Conservation (phyloP, 805 yeast species). For the Debaryomyces prosopidis region DNA sequence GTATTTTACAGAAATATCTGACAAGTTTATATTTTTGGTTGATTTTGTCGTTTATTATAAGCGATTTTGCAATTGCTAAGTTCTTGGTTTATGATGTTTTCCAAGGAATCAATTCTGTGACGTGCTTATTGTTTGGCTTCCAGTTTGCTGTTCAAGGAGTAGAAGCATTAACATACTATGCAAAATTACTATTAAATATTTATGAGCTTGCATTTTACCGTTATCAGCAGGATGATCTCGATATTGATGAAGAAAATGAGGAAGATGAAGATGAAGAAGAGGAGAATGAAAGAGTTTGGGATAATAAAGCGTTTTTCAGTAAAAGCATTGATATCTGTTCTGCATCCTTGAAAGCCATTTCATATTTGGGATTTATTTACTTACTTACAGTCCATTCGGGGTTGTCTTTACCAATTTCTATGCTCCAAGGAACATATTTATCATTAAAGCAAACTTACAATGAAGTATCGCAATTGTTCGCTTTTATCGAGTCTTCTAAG, state of each 20-base stretch:
- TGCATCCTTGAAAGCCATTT: slow-evolving; percentile 35
- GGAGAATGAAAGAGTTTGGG: slow-evolving; percentile 70
- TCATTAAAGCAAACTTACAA: slow-evolving; percentile 29
- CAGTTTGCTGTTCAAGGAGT: slow-evolving; percentile 69
- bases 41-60: slow-evolving; percentile 40
- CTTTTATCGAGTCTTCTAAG: slow-evolving; percentile 55
- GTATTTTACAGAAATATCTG: slow-evolving; percentile 32
- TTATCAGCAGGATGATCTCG: slow-evolving; percentile 22
- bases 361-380: slow-evolving; percentile 34
- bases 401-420: slow-evolving; percentile 34
- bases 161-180: slow-evolving; percentile 47
- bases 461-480: slow-evolving; percentile 45
- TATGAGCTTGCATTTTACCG: slow-evolving; percentile 55
- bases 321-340: slow-evolving; percentile 58
- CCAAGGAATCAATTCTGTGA: slow-evolving; percentile 50
- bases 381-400: slow-evolving; percentile 33
- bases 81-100: slow-evolving; percentile 58
- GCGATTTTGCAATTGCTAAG: slow-evolving; percentile 55
- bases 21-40: slow-evolving; percentile 46
- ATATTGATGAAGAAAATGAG: slow-evolving; percentile 6
- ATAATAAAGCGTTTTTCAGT: slow-evolving; percentile 58
- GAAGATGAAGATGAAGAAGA: slow-evolving; percentile 13
- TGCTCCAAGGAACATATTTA: slow-evolving; percentile 47
- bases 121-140: slow-evolving; percentile 69
- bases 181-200: slow-evolving; percentile 51